phyloP scores from a whole-genome alignment of 768 basidiomycete species.

The Clitopilus hobsonii region DNA sequence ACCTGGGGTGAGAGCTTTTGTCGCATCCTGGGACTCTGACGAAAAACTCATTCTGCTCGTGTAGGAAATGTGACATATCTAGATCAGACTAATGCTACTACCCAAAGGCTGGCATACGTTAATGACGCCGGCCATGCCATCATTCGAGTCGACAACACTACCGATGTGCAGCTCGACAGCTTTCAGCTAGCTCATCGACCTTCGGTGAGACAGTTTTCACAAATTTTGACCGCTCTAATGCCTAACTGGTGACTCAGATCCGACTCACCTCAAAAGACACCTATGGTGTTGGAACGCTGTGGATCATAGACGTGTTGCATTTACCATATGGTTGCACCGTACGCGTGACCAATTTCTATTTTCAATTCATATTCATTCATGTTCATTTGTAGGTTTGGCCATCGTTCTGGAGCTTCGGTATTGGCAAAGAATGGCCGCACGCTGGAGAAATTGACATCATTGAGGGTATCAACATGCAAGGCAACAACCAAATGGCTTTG shows the following conservation, averaged over 20 bases:
- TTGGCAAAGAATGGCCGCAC: conserved; percentile 30
- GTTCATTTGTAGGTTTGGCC: conserved; percentile 36
- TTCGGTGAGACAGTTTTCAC: conserved; percentile 35
- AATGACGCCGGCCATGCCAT: conserved; percentile 56
- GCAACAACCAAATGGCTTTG: conserved; percentile 51
- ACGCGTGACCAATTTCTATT: conserved; percentile 8
- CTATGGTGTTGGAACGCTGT: conserved; percentile 36
- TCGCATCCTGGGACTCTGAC: neutral
- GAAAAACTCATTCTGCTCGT: neutral
- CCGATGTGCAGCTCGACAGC: conserved; percentile 31
- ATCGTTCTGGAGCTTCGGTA: conserved; percentile 41
- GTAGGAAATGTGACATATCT: conserved; percentile 44
- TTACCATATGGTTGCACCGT: conserved; percentile 56
- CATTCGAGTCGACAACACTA: conserved; percentile 69
- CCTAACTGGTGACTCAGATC: conserved; percentile 19
- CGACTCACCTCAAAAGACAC: conserved; percentile 37
- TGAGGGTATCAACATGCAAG: conserved; percentile 52
- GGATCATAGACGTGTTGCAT: conserved; percentile 39
- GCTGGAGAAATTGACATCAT: conserved; percentile 49
- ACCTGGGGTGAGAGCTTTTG: conserved; percentile 25
- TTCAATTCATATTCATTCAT: neutral
- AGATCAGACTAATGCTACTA: conserved; percentile 29
- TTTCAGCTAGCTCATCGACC: conserved; percentile 45
- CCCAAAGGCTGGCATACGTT: conserved; percentile 45
- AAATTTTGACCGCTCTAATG: neutral